These are phyloP conservation scores for Populus davidiana DNA, from an alignment of 345 rosid genomes.

Conservation along the genomic window DNA sequence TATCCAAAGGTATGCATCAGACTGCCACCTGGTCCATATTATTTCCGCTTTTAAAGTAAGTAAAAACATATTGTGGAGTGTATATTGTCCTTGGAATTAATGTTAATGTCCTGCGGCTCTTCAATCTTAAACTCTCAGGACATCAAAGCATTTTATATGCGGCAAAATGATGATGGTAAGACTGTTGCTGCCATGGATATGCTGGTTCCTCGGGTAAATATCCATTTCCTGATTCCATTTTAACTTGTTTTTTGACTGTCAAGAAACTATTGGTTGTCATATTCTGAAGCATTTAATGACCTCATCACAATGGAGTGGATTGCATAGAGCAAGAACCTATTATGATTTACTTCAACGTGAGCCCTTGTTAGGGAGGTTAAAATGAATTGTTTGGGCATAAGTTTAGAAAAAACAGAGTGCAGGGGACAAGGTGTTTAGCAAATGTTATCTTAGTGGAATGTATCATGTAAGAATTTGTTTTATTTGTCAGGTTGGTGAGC, in stretches of 20 bases:
- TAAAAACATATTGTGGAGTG: neutral
- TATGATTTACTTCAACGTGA: neutral
- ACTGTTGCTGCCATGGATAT: slow-evolving; percentile 99
- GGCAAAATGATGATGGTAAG: slow-evolving; percentile 92
- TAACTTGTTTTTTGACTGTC: neutral
- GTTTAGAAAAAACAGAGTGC: neutral
- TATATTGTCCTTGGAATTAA: neutral
- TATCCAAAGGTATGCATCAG: slow-evolving; percentile 66
- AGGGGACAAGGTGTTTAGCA: neutral
- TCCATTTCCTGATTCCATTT: neutral
- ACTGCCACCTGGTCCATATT: slow-evolving; percentile 1
- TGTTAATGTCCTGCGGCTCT: slow-evolving; percentile 6
- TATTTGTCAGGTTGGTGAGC: slow-evolving; percentile 73
- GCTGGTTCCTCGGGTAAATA: slow-evolving; percentile 88
- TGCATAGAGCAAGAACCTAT: neutral
- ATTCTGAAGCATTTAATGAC: neutral
- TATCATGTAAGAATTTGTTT: neutral
- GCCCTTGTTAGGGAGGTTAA: neutral
- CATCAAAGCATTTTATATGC: slow-evolving; percentile 97
- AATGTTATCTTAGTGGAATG: neutral
- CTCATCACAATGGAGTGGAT: neutral
- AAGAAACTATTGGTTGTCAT: neutral
- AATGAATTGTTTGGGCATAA: neutral
- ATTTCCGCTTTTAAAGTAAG: neutral
- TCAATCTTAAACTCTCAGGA: slow-evolving; percentile 46